Evolutionary conservation across 768 basidiomycete species (phyloP).

Genomic region (Mycena indigotica): DNA sequence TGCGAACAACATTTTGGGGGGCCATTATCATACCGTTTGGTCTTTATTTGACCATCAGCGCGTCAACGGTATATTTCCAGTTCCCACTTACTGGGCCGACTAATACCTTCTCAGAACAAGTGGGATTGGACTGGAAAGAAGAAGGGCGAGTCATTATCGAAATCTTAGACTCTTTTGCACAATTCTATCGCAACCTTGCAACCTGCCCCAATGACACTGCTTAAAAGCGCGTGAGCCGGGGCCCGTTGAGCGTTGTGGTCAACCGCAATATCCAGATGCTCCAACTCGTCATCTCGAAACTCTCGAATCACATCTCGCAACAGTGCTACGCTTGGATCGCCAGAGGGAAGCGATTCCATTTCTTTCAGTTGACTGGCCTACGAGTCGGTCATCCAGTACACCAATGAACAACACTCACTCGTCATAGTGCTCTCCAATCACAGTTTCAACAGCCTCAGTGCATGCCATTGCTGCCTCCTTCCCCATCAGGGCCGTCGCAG

Average conservation of each 20-base stretch:
- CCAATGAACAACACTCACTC: constrained; percentile 62
- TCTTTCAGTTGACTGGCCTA: constrained; percentile 75
- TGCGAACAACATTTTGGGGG: constrained; percentile 63
- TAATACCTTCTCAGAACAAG: constrained; percentile 17
- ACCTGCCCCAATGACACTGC: constrained; percentile 79
- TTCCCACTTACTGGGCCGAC: no score
- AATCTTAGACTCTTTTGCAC: constrained; percentile 65
- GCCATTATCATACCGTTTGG: constrained; percentile 65
- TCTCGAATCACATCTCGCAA: constrained; percentile 74
- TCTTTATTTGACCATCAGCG: constrained; percentile 48
- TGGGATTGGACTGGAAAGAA: constrained; percentile 34
- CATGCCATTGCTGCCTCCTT: constrained; percentile 97
- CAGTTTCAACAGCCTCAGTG: constrained; percentile 96
- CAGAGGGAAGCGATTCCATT: constrained; percentile 59
- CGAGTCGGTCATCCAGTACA: constrained; percentile 12
- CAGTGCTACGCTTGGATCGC: constrained; percentile 79
- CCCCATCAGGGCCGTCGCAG: constrained; percentile 82
- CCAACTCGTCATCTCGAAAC: constrained; percentile 92
- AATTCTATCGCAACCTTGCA: constrained; percentile 90
- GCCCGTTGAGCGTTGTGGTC: constrained; percentile 86
- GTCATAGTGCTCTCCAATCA: constrained; percentile 97
- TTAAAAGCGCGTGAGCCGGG: constrained; percentile 88
- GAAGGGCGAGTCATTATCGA: constrained; percentile 32
- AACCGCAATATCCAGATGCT: constrained; percentile 91
- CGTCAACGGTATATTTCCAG: constrained; percentile 32